Evolutionary conservation across 371 early-diverging fungal species (phyloP), one percentile per base, ranked within the genome.

Genomic region (Vairimorpha necatrix): DNA sequence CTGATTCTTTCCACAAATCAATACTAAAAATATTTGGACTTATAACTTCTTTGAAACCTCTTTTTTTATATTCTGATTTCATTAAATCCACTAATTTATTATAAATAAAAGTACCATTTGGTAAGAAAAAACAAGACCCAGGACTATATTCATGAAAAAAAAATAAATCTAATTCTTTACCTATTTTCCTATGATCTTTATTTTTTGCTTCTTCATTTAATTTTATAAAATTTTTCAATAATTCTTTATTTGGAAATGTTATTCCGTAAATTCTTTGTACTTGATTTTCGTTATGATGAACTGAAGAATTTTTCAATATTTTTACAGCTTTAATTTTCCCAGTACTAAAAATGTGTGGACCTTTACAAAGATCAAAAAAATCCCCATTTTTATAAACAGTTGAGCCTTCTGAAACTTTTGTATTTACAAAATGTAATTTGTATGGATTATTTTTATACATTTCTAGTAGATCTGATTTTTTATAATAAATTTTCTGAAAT

Each of bases 261-360:
- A 98, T 90, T 74, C 96, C 99, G 82, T 97, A 97, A 66, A 98
- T 87, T 83, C 99, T 92, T 86, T 97, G 96, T 34, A 99, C 88
- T 30, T 94, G 92, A 66, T 93, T 89, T 84, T 96, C 94, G 77
- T 95, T 95, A 84, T 96, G 98, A 88, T 98, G 97, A 20, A 95
- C 92, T 33, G 95, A 87, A 65, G 96, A 94, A 89, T 93, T 93
- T 90, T 91, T 69, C n/a, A 70, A 47, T 61, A 99, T 88, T 26
- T 91, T 88, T 69, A 98, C 89, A 18, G 95, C 88, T 87, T 95
- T 96, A 80, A 98, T 91, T 72, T 89, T 87, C 46, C 93, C 92
- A 38, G 98, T 96, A 85, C 90, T 87, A 67, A 92, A 92, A 71
- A 99, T 89, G 84, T 99, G 98, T 67, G 99, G 99, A 42, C 99